These are phyloP conservation scores for Colletotrichum navitas DNA, from an alignment of 2,329 filamentous ascomycete species.

Conservation along the genomic window DNA sequence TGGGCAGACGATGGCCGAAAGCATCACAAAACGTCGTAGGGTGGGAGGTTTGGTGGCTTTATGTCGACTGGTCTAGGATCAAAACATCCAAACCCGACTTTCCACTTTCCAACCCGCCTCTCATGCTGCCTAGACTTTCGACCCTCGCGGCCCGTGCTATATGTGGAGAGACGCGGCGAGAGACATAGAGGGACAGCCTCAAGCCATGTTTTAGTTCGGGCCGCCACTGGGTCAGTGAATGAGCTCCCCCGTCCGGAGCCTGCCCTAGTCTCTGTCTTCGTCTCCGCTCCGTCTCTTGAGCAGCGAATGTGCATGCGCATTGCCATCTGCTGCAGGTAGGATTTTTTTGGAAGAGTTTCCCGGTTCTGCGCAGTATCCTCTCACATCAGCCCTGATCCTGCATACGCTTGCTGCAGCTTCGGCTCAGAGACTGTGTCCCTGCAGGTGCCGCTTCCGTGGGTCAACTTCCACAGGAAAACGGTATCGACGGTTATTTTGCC, in stretches of 20 bases:
- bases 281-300: neutral
- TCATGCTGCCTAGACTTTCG: conserved; percentile 19
- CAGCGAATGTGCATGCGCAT: conserved; percentile 8
- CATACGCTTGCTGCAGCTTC: conserved; percentile 21
- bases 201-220: conserved; percentile 41
- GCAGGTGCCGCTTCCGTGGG: conserved; percentile 29
- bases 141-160: conserved; percentile 24
- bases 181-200: conserved; percentile 26
- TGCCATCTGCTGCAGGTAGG: conserved; percentile 22
- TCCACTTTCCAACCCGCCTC: conserved; percentile 15
- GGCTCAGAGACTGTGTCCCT: conserved; percentile 26
- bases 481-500: neutral
- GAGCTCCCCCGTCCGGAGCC: conserved; percentile 23
- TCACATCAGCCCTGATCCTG: conserved; percentile 1
- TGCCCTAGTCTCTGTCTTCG: neutral
- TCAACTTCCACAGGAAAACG: neutral
- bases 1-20: conserved; percentile 26
- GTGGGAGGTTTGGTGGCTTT: conserved; percentile 35
- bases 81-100: conserved; percentile 18
- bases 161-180: conserved; percentile 23
- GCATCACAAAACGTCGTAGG: conserved; percentile 32
- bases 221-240: conserved; percentile 28
- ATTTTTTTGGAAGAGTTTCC: conserved; percentile 6
- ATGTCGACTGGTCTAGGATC: conserved; percentile 33
- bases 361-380: neutral